These are phyloP conservation scores for Fusarium verticillioides DNA, from an alignment of 2,329 filamentous ascomycete species.

Conservation along the genomic window DNA sequence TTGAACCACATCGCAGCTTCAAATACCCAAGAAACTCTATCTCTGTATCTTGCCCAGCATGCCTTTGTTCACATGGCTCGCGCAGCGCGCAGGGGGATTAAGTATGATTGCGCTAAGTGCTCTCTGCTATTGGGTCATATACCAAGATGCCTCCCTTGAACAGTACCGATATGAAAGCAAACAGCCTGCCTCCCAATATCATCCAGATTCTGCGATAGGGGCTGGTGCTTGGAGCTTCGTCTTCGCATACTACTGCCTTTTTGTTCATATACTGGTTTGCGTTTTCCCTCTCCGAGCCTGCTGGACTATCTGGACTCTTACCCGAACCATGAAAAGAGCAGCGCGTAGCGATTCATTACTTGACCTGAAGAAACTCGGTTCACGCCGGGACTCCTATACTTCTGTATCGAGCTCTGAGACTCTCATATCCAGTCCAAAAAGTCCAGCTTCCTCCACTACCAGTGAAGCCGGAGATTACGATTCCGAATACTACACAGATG, in stretches of 20 bases:
- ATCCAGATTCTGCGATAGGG: conserved; percentile 50
- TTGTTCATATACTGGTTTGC: conserved; percentile 73
- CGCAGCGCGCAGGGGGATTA: conserved; percentile 64
- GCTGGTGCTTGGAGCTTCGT: conserved; percentile 62
- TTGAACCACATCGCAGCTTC: background rate
- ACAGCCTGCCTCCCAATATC: conserved; percentile 49
- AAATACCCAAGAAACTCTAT: background rate
- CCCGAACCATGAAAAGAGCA: conserved; percentile 59
- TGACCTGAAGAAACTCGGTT: conserved; percentile 58
- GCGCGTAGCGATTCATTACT: conserved; percentile 58
- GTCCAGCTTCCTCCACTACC: conserved; percentile 59
- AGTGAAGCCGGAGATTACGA: conserved; percentile 65
- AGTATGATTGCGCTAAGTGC: conserved; percentile 61
- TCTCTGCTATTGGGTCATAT: conserved; percentile 67
- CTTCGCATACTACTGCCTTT: conserved; percentile 73
- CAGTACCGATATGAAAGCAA: conserved; percentile 58
- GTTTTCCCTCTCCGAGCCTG: conserved; percentile 71
- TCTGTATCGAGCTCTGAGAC: conserved; percentile 68
- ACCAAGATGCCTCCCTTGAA: conserved; percentile 58
- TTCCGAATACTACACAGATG: conserved; percentile 58
- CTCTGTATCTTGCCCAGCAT: conserved; percentile 48
- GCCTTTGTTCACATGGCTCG: conserved; percentile 65
- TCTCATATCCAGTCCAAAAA: conserved; percentile 56
- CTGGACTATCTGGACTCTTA: conserved; percentile 70
- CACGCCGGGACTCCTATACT: conserved; percentile 63